A percentile compares a stretch with the other conserved stretches of the same genome.
Evolutionary conservation across 2,329 filamentous ascomycete species (phyloP).

Genomic region (Curvularia sp.): DNA sequence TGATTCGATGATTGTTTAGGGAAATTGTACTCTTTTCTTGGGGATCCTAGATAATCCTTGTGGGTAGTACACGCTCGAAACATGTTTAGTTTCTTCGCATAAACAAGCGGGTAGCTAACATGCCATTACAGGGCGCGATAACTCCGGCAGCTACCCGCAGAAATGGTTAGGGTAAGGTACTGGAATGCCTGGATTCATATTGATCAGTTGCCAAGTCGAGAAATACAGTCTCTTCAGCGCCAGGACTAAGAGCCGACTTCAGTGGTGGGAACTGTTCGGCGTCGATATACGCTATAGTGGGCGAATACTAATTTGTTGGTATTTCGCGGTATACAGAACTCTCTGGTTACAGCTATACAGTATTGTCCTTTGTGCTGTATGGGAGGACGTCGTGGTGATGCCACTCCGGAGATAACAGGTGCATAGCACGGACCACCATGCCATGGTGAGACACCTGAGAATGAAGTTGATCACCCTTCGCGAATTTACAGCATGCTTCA

Average conservation of each 20-base stretch:
- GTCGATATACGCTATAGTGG: not conserved
- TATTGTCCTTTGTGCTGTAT: not conserved
- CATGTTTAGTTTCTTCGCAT: constrained; percentile 38
- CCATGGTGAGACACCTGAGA: constrained; percentile 29
- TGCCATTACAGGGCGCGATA: not conserved
- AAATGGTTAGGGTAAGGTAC: not conserved
- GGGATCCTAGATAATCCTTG: constrained; percentile 17
- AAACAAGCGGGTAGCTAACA: not conserved
- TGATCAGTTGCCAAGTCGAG: not conserved
- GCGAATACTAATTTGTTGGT: not conserved
- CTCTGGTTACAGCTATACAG: no score
- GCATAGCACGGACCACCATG: constrained; percentile 33
- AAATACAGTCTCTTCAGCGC: not conserved
- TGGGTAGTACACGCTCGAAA: constrained; percentile 28
- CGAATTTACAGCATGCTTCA: constrained; percentile 32
- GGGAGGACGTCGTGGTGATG: constrained; percentile 1
- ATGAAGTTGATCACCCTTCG: constrained; percentile 25
- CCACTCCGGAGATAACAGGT: constrained; percentile 29
- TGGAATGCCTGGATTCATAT: not conserved
- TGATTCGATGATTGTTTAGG: not conserved
- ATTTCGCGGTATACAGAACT: not conserved
- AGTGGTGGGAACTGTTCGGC: not conserved
- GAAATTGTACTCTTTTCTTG: constrained; percentile 4
- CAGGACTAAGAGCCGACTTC: not conserved
- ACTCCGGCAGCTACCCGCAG: not conserved